phyloP scores from a whole-genome alignment of 106 monocot species.

The Vanilla planifolia region DNA sequence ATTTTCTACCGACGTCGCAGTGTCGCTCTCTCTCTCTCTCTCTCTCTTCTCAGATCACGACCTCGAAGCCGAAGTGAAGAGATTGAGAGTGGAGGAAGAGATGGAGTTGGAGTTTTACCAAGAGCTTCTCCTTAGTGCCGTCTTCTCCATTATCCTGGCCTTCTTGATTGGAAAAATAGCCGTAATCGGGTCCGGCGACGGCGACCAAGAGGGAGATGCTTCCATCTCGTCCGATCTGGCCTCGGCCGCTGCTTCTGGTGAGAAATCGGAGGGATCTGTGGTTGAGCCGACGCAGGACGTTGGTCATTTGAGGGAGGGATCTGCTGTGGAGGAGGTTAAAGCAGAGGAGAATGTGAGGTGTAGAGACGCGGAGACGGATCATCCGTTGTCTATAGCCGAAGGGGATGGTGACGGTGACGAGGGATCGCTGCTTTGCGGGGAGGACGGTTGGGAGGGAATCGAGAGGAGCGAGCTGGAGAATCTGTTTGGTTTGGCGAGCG shows the following conservation, averaged over 20 bases:
- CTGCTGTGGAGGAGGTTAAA: background rate
- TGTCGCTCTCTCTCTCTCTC: too few species aligned
- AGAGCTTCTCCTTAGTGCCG: conserved; percentile 44
- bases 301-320: too few species aligned
- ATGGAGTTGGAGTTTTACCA: conserved; percentile 36
- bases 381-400: background rate
- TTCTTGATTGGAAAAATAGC: conserved; percentile 39
- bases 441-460: conserved; percentile 75
- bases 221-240: conserved; percentile 2
- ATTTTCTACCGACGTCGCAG: too few species aligned
- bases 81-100: background rate
- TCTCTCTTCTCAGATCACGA: too few species aligned
- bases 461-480: conserved; percentile 63
- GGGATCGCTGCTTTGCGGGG: conserved; percentile 28
- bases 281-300: background rate
- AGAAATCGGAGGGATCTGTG: background rate
- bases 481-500: conserved; percentile 35
- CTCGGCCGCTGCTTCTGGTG: conserved; percentile 4
- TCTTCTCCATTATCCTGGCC: conserved; percentile 40
- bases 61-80: conserved; percentile 1
- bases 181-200: conserved; percentile 4
- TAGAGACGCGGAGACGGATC: background rate
- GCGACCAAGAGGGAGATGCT: background rate
- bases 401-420: background rate
- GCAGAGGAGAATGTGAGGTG: background rate